These are phyloP conservation scores for Psilocybe cubensis DNA, from an alignment of 768 basidiomycete species.

Conservation along the genomic window DNA sequence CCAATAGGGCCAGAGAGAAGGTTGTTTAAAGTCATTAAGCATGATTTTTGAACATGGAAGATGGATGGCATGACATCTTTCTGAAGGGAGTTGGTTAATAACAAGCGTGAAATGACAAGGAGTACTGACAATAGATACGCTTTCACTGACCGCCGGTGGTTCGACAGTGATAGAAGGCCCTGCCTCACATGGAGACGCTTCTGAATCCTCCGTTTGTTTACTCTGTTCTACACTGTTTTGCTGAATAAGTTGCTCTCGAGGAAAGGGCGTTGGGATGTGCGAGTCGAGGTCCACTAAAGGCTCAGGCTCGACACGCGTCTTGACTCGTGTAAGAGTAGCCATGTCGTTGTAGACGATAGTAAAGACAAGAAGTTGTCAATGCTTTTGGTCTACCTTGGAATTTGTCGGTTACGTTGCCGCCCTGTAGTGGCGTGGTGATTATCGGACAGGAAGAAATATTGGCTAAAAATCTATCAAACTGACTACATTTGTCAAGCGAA, in stretches of 20 bases:
- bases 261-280: slow-evolving; percentile 44
- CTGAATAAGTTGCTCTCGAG: slow-evolving; percentile 34
- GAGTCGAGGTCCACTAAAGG: slow-evolving; percentile 27
- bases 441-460: slow-evolving; percentile 2
- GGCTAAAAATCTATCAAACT: background rate
- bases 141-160: slow-evolving; percentile 8
- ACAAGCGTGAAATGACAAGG: slow-evolving; percentile 20
- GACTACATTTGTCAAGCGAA: too few species aligned
- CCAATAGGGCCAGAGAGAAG: slow-evolving; percentile 56
- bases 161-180: slow-evolving; percentile 16
- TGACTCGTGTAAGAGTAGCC: slow-evolving; percentile 45
- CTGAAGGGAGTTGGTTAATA: slow-evolving; percentile 32
- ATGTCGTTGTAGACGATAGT: slow-evolving; percentile 19
- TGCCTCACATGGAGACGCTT: slow-evolving; percentile 8
- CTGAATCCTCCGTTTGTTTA: slow-evolving; percentile 2
- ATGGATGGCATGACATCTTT: slow-evolving; percentile 75
- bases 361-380: too few species aligned
- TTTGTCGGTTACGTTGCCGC: background rate
- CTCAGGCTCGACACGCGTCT: slow-evolving; percentile 22
- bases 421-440: background rate
- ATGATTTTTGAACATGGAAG: slow-evolving; percentile 70
- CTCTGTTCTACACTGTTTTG: slow-evolving; percentile 6
- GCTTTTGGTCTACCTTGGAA: background rate
- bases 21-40: slow-evolving; percentile 73
- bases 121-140: too few species aligned